Evolutionary conservation across 176 grass and related monocot genomes (phyloP).

Genomic region (Oryza australiensis): DNA sequence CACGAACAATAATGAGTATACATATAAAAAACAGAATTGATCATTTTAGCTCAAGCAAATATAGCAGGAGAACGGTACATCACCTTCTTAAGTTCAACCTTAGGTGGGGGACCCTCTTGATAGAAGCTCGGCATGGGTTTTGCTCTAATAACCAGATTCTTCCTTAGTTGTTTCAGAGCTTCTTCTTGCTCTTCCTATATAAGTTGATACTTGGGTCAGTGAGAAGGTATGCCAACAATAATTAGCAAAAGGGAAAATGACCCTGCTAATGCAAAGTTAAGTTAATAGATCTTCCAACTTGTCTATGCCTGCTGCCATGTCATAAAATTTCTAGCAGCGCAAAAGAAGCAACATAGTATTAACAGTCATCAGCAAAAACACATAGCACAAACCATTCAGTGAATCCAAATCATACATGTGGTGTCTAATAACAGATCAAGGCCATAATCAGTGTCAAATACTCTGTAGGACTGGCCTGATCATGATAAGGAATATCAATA

Average conservation of each 20-base stretch:
- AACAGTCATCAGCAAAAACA: not conserved
- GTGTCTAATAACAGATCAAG: not conserved
- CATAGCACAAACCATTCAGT: not conserved
- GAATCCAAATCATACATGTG: not conserved
- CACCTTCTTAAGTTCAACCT: conserved; percentile 96
- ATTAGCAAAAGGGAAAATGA: conserved; percentile 8
- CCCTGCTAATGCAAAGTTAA: not conserved
- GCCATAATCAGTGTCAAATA: not conserved
- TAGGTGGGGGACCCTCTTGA: conserved; percentile 76
- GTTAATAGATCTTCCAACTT: not conserved
- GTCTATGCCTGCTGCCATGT: not conserved
- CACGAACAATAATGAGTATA: not conserved
- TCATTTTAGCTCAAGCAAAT: not conserved
- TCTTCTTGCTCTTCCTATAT: conserved; percentile 92
- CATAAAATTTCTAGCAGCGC: not conserved
- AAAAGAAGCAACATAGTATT: not conserved
- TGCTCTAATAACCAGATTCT: conserved; percentile 84
- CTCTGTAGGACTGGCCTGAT: not conserved
- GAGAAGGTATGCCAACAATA: conserved; percentile 20
- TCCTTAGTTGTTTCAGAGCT: conserved; percentile 83
- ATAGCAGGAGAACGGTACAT: not conserved
- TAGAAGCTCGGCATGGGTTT: conserved; percentile 95
- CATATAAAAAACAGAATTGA: not conserved
- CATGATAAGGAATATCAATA: not conserved
- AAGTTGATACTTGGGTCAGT: conserved; percentile 8